Evolutionary conservation across 164 flowering plant genomes (phyloP).

Genomic region (Stephania japonica): DNA sequence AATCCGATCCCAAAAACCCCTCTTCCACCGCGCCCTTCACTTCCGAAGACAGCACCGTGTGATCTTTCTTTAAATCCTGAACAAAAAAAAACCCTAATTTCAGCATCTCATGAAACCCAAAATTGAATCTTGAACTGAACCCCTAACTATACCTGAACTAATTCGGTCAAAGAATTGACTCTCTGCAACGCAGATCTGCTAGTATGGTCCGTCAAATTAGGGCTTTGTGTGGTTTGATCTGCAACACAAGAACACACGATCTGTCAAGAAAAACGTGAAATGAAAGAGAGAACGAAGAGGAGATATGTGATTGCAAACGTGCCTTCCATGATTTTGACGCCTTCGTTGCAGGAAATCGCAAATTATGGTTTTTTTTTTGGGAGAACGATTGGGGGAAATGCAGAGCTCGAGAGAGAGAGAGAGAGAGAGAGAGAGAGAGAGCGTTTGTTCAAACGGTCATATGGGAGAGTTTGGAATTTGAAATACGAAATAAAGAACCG

Average conservation of each 20-base stretch:
- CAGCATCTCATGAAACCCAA: neutral
- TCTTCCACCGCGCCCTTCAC: slow-evolving; percentile 35
- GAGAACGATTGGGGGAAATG: neutral
- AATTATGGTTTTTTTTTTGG: neutral
- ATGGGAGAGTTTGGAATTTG: slow-evolving; percentile 13
- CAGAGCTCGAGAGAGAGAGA: neutral
- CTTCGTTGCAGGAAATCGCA: neutral
- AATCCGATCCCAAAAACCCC: slow-evolving; percentile 40
- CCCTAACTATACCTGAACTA: slow-evolving; percentile 36
- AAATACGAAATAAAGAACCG: slow-evolving; percentile 11
- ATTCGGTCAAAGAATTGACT: slow-evolving; percentile 33
- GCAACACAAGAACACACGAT: neutral
- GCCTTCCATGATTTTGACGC: slow-evolving; percentile 10
- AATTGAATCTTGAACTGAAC: too few relatives aligned
- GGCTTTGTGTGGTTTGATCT: slow-evolving; percentile 22
- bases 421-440: slow-evolving; percentile 9
- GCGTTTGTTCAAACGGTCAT: slow-evolving; percentile 16
- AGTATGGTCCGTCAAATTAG: slow-evolving; percentile 18
- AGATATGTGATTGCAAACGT: neutral
- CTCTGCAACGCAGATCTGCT: slow-evolving; percentile 26
- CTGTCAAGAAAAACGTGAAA: neutral
- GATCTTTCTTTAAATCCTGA: slow-evolving; percentile 53
- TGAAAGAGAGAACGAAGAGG: too few relatives aligned
- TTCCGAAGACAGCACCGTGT: slow-evolving; percentile 35
- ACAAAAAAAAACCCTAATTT: neutral